These are phyloP conservation scores for Candida odintsovae DNA, from an alignment of 805 yeast genomes.

Conservation along the genomic window DNA sequence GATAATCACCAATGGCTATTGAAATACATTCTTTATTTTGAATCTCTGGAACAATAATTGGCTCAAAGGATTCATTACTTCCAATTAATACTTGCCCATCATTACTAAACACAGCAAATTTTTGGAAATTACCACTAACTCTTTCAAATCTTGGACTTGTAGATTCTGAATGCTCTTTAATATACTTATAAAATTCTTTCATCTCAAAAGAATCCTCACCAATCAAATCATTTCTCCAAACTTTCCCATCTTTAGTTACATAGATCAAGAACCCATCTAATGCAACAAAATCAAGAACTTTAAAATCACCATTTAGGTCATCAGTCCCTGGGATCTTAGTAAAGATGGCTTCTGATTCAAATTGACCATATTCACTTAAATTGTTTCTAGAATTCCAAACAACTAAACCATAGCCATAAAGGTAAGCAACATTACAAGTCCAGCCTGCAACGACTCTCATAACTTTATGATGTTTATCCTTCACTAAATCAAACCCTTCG, in stretches of 20 bases:
- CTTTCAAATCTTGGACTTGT: slow-evolving; percentile 36
- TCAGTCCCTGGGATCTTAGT: slow-evolving; percentile 30
- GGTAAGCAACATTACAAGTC: slow-evolving; percentile 48
- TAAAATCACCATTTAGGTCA: slow-evolving; percentile 25
- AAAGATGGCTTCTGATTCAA: neutral
- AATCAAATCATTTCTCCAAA: slow-evolving; percentile 19
- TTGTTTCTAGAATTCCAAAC: slow-evolving; percentile 44
- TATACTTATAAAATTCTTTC: slow-evolving; percentile 27
- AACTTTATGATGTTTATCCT: slow-evolving; percentile 27
- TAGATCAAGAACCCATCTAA: slow-evolving; percentile 49
- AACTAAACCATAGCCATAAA: slow-evolving; percentile 47
- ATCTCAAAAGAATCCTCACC: slow-evolving; percentile 21
- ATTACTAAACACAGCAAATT: slow-evolving; percentile 51
- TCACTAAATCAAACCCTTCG: slow-evolving; percentile 20
- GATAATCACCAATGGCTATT: slow-evolving; percentile 69
- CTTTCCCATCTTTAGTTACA: slow-evolving; percentile 38
- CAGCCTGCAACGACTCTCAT: slow-evolving; percentile 60
- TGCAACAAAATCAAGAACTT: slow-evolving; percentile 48
- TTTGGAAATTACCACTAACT: slow-evolving; percentile 47
- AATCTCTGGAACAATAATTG: slow-evolving; percentile 33
- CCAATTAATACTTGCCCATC: slow-evolving; percentile 29
- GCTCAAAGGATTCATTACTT: slow-evolving; percentile 22
- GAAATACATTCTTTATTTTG: slow-evolving; percentile 46
- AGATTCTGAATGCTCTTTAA: slow-evolving; percentile 19
- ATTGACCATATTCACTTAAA: slow-evolving; percentile 22